Percentiles rank a stretch among this genome's conserved stretches.
Conservation (phyloP, 1,284 basidiomycete genomes). For the Apiotrichum akiyoshidainum region DNA sequence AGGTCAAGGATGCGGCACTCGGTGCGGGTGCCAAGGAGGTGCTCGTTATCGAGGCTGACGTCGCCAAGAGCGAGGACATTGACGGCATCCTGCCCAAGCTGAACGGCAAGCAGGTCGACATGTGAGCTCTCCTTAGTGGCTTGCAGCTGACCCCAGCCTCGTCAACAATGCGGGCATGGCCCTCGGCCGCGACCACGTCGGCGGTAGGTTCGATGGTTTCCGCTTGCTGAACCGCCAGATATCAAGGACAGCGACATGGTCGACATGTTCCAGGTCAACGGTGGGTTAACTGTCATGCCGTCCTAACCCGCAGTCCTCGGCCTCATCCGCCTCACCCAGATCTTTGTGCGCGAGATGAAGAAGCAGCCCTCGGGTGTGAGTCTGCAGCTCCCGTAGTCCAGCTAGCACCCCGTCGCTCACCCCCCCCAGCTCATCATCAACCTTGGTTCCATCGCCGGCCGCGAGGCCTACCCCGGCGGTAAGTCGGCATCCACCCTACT, state of each 20-base stretch:
- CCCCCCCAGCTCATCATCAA: constrained; percentile 79
- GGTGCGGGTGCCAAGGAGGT: constrained; percentile 37
- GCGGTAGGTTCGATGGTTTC: constrained; percentile 28
- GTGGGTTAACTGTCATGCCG: constrained; percentile 17
- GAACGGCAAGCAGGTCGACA: constrained; percentile 39
- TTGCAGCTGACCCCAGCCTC: constrained; percentile 27
- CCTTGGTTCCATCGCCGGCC: constrained; percentile 86
- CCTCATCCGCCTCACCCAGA: constrained; percentile 46
- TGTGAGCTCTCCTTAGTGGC: constrained; percentile 27
- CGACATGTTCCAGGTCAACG: constrained; percentile 85
- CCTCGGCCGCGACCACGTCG: constrained; percentile 46
- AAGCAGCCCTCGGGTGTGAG: constrained; percentile 65
- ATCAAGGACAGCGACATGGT: constrained; percentile 46
- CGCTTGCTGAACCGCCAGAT: constrained; percentile 21
- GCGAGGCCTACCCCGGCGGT: constrained; percentile 83
- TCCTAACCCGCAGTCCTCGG: constrained; percentile 32
- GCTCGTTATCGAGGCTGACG: constrained; percentile 39
- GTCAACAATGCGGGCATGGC: constrained; percentile 52
- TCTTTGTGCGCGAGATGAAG: constrained; percentile 74
- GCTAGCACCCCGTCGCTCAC: too few relatives aligned
- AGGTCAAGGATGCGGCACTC: constrained; percentile 28
- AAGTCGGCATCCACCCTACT: neutral
- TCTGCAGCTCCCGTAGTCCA: constrained; percentile 3
- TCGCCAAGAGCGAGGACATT: constrained; percentile 35
- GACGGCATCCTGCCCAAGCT: constrained; percentile 27